Conservation (phyloP, 345 rosid genomes). For the Hypericum perforatum region DNA sequence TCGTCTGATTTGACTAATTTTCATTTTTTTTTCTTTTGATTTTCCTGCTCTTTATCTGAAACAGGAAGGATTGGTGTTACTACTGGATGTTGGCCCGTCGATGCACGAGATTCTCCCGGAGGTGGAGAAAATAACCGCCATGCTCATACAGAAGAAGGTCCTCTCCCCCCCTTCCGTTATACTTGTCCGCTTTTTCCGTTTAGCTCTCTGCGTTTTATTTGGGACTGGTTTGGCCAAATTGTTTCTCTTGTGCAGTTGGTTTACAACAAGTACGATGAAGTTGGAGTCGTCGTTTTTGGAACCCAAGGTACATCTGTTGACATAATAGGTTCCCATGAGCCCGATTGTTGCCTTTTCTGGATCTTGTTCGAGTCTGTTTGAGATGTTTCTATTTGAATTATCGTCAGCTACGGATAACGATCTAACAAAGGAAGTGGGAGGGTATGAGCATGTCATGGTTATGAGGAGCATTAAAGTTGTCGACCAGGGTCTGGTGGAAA, state of each 20-base stretch:
- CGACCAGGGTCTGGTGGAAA: slow-evolving; percentile 44
- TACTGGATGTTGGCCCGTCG: slow-evolving; percentile 78
- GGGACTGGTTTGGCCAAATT: background rate
- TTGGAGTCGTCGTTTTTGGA: slow-evolving; percentile 74
- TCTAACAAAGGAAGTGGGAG: slow-evolving; percentile 69
- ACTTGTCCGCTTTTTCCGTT: background rate
- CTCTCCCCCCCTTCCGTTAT: background rate
- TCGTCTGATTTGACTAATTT: too few species aligned
- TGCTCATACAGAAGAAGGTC: slow-evolving; percentile 79
- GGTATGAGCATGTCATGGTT: slow-evolving; percentile 62
- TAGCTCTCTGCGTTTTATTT: background rate
- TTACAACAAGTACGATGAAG: slow-evolving; percentile 66
- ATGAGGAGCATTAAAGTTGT: slow-evolving; percentile 54
- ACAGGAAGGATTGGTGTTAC: slow-evolving; percentile 68
- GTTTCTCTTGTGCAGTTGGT: slow-evolving; percentile 47
- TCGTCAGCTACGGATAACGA: slow-evolving; percentile 59
- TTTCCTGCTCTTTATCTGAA: slow-evolving; percentile 1
- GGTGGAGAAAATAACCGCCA: slow-evolving; percentile 54
- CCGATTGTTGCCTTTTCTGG: background rate
- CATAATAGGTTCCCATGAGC: background rate
- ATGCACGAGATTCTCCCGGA: slow-evolving; percentile 61
- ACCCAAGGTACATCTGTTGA: slow-evolving; percentile 45
- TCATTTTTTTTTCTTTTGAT: too few species aligned
- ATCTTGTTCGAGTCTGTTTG: background rate
- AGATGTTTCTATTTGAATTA: background rate